Evolutionary conservation across 352 stramenopile genomes (phyloP).

Genomic region (Phytophthora rubi): DNA sequence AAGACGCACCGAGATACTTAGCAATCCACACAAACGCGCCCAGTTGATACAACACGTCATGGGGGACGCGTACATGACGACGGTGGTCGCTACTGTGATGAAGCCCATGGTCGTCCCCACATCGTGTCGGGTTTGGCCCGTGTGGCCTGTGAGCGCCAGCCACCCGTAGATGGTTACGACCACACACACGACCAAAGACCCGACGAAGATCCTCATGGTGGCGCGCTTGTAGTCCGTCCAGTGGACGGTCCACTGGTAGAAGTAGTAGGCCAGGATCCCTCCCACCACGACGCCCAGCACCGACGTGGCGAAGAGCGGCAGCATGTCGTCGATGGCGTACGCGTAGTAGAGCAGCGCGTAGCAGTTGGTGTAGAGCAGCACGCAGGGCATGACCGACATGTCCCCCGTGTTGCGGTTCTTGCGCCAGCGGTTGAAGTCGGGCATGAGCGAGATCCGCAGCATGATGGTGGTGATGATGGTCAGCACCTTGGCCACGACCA

Average conservation of each 20-base stretch:
- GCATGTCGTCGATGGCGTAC: constrained; percentile 22
- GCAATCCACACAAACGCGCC: no score
- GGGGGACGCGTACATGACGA: constrained; percentile 57
- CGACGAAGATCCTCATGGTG: neutral
- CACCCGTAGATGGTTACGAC: constrained; percentile 30
- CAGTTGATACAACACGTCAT: constrained; percentile 26
- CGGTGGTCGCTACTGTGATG: constrained; percentile 48
- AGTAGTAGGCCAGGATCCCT: constrained; percentile 15
- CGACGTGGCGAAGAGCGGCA: constrained; percentile 27
- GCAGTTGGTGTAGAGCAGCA: constrained; percentile 35
- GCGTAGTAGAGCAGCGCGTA: constrained; percentile 34
- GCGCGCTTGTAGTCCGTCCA: constrained; percentile 11
- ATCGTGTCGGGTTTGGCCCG: constrained; percentile 20
- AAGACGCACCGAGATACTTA: no score
- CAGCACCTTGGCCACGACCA: constrained; percentile 15
- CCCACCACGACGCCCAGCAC: constrained; percentile 22
- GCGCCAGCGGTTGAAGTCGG: constrained; percentile 34
- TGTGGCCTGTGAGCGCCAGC: constrained; percentile 31
- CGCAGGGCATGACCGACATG: constrained; percentile 31
- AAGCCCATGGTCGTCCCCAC: constrained; percentile 43
- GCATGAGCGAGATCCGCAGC: constrained; percentile 38
- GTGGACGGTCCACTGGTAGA: constrained; percentile 30
- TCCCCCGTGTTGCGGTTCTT: constrained; percentile 30
- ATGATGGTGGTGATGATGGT: constrained; percentile 37
- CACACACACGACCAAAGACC: constrained; percentile 4